Evolutionary conservation across 2,329 filamentous ascomycete species (phyloP), one percentile per base, ranked within the genome.

Genomic region (Xylariaceae sp.): DNA sequence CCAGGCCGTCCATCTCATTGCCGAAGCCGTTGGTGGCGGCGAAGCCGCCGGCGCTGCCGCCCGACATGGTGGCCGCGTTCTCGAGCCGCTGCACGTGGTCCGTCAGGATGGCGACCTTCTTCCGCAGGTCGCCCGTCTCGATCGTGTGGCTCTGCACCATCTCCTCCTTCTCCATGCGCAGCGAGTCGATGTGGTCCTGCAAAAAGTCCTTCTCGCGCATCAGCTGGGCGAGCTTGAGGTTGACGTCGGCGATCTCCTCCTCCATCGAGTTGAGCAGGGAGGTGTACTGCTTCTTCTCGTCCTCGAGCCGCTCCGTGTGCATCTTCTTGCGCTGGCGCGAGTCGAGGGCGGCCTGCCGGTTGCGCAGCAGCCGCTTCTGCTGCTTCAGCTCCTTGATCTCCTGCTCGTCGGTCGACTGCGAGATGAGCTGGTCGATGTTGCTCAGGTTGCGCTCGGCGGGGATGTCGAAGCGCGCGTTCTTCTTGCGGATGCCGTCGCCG

Each of bases 341-440:
- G 65, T 96, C 90, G 51, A 98, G 83, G 47, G 92, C 92, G 63
- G 92, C 92, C 67, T 96, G 90, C 53, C 92, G 80, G 65, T 98
- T 98, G 54, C 92, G 77, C 43, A 98, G 70, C 42, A 98, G 70
- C 40, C 92, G 81, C 72, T 96, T 96, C 63, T 95, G 92, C 59
- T 94, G 88, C 75, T 98, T 98, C 53, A 98, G 73, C 65, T 96
- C 89, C 72, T 94, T 96, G 67, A 94, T 84, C 67, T 94, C 83
- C 46, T 92, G 80, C 53, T 96, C 90, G 59, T 93, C 83, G 36
- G 77, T 87, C 22, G 87, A 90, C 61, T 86, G 80, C 33, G 81
- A 73, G 60, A 98, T 96, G 54, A 96, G 72, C 41, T 86, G 75
- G 60, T 98, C 92, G 62, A 98, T 96, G 64, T 93, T 96, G 68